Percentiles rank a stretch among this genome's conserved stretches.
Conservation (phyloP, 768 basidiomycete species). For the Russula griseocarnosa region DNA sequence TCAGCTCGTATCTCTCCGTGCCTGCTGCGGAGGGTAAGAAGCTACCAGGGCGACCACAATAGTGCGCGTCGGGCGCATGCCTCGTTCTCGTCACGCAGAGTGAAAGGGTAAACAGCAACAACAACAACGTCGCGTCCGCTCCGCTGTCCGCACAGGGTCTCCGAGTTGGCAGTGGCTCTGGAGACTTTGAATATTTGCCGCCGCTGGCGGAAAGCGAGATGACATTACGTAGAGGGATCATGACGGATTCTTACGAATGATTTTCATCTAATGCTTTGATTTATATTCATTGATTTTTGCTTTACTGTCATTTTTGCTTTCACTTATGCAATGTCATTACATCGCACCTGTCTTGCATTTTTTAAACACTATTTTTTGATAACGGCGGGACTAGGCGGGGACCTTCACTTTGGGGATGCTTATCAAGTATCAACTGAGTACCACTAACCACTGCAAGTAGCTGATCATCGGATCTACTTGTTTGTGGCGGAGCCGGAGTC, state of each 20-base stretch:
- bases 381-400: no score
- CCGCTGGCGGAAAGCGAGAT: slow-evolving; percentile 34
- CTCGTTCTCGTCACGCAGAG: slow-evolving; percentile 30
- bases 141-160: background rate
- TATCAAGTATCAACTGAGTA: no score
- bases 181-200: slow-evolving; percentile 23
- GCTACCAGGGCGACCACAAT: slow-evolving; percentile 33
- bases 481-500: no score
- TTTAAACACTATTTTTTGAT: no score
- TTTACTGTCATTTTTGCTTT: background rate
- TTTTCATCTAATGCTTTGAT: slow-evolving; percentile 6
- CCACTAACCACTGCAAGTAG: no score
- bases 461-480: no score
- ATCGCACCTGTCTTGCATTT: background rate
- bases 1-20: slow-evolving; percentile 38
- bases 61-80: slow-evolving; percentile 35
- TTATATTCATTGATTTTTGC: background rate
- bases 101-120: slow-evolving; percentile 20
- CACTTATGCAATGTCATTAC: background rate
- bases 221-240: slow-evolving; percentile 29
- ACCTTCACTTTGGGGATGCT: no score
- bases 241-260: background rate
- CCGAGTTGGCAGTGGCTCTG: no score
- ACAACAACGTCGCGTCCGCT: background rate
- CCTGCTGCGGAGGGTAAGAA: slow-evolving; percentile 33